Evolutionary conservation across 2,329 filamentous ascomycete species (phyloP).

Genomic region (Pseudodiploospora longispora): DNA sequence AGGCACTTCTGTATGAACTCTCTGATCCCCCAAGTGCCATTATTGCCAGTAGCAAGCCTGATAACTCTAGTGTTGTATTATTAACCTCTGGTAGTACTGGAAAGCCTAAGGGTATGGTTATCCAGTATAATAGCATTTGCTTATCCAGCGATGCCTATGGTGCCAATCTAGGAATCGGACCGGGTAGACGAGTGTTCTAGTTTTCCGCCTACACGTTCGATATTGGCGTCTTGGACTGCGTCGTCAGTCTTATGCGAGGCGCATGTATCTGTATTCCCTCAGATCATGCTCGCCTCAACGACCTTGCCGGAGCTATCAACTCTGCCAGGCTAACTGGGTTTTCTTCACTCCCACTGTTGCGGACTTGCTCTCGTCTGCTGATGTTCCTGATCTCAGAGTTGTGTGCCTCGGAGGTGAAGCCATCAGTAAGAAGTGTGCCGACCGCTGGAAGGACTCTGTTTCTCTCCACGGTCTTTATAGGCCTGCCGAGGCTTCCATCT

Average conservation of each 20-base stretch:
- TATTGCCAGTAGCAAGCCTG: background rate
- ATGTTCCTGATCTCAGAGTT: background rate
- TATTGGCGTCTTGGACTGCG: slow-evolving; percentile 10
- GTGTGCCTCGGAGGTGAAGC: background rate
- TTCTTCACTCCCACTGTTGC: background rate
- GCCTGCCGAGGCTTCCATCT: slow-evolving; percentile 1
- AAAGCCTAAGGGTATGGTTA: slow-evolving; percentile 4
- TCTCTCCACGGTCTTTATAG: too few species aligned
- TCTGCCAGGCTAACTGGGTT: background rate
- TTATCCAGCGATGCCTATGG: slow-evolving; percentile 6
- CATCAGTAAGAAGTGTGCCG: background rate
- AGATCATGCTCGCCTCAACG: slow-evolving; percentile 10
- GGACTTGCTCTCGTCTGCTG: background rate
- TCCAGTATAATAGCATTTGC: slow-evolving; percentile 7
- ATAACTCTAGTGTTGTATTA: slow-evolving; percentile 4
- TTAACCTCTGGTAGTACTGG: slow-evolving; percentile 8
- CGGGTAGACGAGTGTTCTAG: slow-evolving; percentile 9
- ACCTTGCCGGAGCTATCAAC: slow-evolving; percentile 10
- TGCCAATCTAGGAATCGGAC: slow-evolving; percentile 3
- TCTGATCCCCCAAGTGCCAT: background rate
- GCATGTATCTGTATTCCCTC: slow-evolving; percentile 13
- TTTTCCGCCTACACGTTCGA: slow-evolving; percentile 15
- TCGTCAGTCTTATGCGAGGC: slow-evolving; percentile 11
- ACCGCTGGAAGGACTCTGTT: too few species aligned
- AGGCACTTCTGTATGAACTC: background rate